Base-by-base conservation (phyloP, 805 yeast genomes). In the Metschnikowia gruessii region DNA sequence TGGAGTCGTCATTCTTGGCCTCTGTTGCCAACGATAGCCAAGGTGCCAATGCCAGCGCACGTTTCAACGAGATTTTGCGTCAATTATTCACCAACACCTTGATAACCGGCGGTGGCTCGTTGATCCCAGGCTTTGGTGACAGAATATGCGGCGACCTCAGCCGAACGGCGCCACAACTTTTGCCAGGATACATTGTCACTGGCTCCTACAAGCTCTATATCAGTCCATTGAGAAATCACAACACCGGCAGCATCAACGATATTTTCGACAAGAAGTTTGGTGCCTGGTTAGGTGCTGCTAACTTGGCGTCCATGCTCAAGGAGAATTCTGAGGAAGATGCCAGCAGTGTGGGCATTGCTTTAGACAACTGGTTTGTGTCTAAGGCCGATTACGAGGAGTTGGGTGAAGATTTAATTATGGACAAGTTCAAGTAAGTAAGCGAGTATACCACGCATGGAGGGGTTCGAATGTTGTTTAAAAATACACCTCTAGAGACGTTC, bases 281-380 rank as follows among this genome's bases (percentile, higher is more conserved):
- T 41, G 71, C 77, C 19, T 83, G 90, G 90, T 66, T 82, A 26
- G 90, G 90, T n/a, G 88, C 89, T 0, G 77, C 83, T 46, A 81
- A 82, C 51, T 72, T 84, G 54, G 81, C 85, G 12, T 75, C 78
- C 37, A 74, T 81, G 72, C 79, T 83, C 40, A 82, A 81, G 47
- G 82, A 74, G 32, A 43, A 36, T 16, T 38, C 47, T 15, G 57
- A 55, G 31, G 55, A 51, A 26, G 63, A 58, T 15, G 55, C 56
- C 3, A 58, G 60, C 45, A 54, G 63, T 29, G 63, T 56, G 40
- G 65, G 62, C 42, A 65, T 70, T 41, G 77, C 75, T 44, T 63
- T 67, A 48, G 76, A 72, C 51, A 69, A 69, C 54, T 70, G 78
- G 69, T 83, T 83, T 66, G 69, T 83, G 30, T 74, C 83, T 35